Base-by-base conservation (phyloP, 495 filamentous ascomycete genomes). In the Penicillium fimorum region DNA sequence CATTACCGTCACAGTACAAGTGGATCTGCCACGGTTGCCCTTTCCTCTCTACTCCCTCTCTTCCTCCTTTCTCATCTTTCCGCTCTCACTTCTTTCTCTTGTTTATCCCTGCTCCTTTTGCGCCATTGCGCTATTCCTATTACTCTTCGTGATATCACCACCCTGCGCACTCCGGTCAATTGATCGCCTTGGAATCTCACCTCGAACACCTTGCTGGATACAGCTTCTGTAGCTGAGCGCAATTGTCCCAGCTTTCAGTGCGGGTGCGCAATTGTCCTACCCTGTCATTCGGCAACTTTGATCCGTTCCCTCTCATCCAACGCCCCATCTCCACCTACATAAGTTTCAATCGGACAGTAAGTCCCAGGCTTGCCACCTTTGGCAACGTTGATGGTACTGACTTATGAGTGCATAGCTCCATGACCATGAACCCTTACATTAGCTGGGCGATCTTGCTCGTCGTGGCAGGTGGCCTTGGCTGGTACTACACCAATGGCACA, bases 381-480 rank as follows among this genome's bases (percentile, higher is more conserved):
- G 20, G 9, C 13, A 37, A 7, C 35, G 15, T 30, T 38, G 46
- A 40, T 38, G 50, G 51, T 56, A 56, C 55, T 64, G 49, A 64
- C 56, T 56, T 30, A 18, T 50, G 18, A 50, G 41, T 50, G 61
- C 56, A 56, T 35, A 48, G 55, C 55, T 51, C 49, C n/a, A 60
- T 58, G 66, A 74, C 69, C 35, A 79, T 79, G 76, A 79, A 77
- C 50, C 73, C 76, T 10, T 79, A 75, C 62, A 52, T 78, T 24
- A 78, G 75, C 61, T 89, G 84, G 84, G 82, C 76, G 48, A 71
- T 82, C 63, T 72, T 87, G 62, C 62, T 86, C 46, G 76, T 76
- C 25, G 66, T 81, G 42, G 70, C 71, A 43, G 82, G 74, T 57
- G 64, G 71, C 53, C 69, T 79, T 17, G 75, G 75, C 37, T 79